Evolutionary conservation across 2,329 filamentous ascomycete species (phyloP).

Genomic region (Scedosporium boydii): DNA sequence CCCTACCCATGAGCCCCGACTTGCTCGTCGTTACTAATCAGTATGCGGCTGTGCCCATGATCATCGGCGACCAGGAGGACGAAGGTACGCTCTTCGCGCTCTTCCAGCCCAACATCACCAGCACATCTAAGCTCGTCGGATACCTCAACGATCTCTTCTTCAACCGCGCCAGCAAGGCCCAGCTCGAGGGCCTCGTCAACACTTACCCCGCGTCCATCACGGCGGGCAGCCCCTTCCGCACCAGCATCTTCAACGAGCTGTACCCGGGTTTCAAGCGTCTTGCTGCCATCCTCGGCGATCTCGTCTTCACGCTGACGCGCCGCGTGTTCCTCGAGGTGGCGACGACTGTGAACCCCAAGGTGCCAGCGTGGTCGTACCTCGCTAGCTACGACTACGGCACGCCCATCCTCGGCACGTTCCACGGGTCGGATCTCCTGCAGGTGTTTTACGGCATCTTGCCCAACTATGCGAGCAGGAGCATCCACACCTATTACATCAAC

Average conservation of each 20-base stretch:
- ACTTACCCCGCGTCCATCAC: slow-evolving; percentile 38
- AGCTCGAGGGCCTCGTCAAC: slow-evolving; percentile 38
- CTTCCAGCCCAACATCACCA: slow-evolving; percentile 48
- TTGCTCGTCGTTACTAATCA: slow-evolving; percentile 32
- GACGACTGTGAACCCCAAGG: slow-evolving; percentile 26
- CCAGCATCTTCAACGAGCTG: slow-evolving; percentile 45
- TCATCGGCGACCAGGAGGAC: slow-evolving; percentile 56
- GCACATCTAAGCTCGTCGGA: slow-evolving; percentile 36
- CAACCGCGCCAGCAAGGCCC: slow-evolving; percentile 21
- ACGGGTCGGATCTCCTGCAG: slow-evolving; percentile 47
- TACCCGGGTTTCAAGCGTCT: slow-evolving; percentile 58
- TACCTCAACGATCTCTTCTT: slow-evolving; percentile 47
- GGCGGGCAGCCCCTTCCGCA: slow-evolving; percentile 50
- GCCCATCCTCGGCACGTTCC: slow-evolving; percentile 54
- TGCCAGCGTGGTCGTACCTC: slow-evolving; percentile 52
- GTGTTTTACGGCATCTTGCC: slow-evolving; percentile 41
- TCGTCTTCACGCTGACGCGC: slow-evolving; percentile 37
- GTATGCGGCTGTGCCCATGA: slow-evolving; percentile 51
- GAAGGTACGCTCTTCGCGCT: slow-evolving; percentile 57
- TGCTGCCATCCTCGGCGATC: slow-evolving; percentile 53
- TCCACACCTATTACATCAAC: slow-evolving; percentile 47
- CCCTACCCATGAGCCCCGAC: slow-evolving; percentile 45
- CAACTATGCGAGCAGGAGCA: slow-evolving; percentile 35
- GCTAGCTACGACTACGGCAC: slow-evolving; percentile 48
- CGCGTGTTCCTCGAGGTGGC: slow-evolving; percentile 35